Percentiles rank a stretch among this genome's conserved stretches.
Conservation (phyloP, 2,329 filamentous ascomycete genomes). For the Lachnellula cervina region DNA sequence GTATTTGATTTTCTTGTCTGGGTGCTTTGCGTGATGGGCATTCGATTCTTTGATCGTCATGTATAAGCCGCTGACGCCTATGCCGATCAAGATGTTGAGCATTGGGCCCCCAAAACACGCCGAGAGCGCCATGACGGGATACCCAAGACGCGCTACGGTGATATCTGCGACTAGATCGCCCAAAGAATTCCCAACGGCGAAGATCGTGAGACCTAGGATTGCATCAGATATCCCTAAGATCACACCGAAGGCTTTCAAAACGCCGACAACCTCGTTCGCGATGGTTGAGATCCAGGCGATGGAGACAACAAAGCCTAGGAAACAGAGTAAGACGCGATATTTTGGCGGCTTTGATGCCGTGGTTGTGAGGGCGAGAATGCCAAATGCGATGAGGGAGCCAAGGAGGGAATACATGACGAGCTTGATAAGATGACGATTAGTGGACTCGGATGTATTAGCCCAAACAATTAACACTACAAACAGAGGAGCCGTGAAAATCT, state of each 20-base stretch:
- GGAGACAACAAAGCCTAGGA: conserved; percentile 83
- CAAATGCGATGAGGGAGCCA: conserved; percentile 62
- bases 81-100: conserved; percentile 93
- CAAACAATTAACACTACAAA: conserved; percentile 76
- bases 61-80: conserved; percentile 85
- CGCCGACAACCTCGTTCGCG: conserved; percentile 89
- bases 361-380: conserved; percentile 63
- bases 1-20: conserved; percentile 58
- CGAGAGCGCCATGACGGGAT: conserved; percentile 90
- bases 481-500: conserved; percentile 80
- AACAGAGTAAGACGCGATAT: conserved; percentile 75
- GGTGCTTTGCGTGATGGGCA: conserved; percentile 61
- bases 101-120: conserved; percentile 98
- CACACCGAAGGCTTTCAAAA: conserved; percentile 88
- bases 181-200: conserved; percentile 91
- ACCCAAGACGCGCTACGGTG: conserved; percentile 87
- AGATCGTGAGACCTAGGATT: conserved; percentile 89
- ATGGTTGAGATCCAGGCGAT: conserved; percentile 97
- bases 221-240: conserved; percentile 92
- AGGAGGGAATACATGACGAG: conserved; percentile 62
- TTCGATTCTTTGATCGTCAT: conserved; percentile 73
- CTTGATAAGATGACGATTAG: conserved; percentile 47
- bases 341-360: conserved; percentile 61
- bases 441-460: conserved; percentile 60
- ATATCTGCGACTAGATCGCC: conserved; percentile 93